Evolutionary conservation across 768 basidiomycete genomes (phyloP), one percentile per base, ranked within the genome.

Genomic region (Floccularia luteovirens): DNA sequence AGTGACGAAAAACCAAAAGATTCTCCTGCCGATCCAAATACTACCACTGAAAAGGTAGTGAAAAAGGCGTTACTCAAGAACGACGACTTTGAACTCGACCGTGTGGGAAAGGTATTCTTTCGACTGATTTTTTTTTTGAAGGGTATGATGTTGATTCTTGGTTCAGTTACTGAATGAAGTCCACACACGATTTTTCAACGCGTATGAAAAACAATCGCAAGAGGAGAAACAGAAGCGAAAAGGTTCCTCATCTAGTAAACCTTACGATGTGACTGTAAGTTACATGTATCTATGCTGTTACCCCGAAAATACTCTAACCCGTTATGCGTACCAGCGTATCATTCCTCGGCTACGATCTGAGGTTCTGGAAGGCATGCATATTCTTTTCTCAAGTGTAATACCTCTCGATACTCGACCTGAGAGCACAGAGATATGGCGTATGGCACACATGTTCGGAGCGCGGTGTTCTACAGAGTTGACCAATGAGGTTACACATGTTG

Each of bases 371-470:
- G 88, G 85, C 21, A 72, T 82, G 21, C 78, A 86, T 52, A 74
- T 99, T 23, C 69, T 94, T 24, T 98, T 99, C 61, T 97, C 94
- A 1, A 90, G 92, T 42, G 79, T 99, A 28, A 92, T 98, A 41
- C 92, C 94, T 3, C 74, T 93, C n/a, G 84, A 90, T 51, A 81
- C 79, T 2, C 69, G 64, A 41, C 85, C 90, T 25, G 82, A 91
- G 57, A 68, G 70, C 35, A 87, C 75, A 37, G 90, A 91, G 51
- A 77, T 90, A 36, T 94, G 90, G 90, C 71, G 76, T 48, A 70
- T 83, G 56, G 90, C 94, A 10, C 71, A 74, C 35, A 82, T 86
- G 62, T 98, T 96, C 50, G 94, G 94, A 6, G 94, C 94, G 2
- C 69, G 67, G 34, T 89, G 84, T 58, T 74, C 79, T 34, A 81